Evolutionary conservation across 1,284 basidiomycete genomes (phyloP).

Genomic region (Austroboletus rostrupii): DNA sequence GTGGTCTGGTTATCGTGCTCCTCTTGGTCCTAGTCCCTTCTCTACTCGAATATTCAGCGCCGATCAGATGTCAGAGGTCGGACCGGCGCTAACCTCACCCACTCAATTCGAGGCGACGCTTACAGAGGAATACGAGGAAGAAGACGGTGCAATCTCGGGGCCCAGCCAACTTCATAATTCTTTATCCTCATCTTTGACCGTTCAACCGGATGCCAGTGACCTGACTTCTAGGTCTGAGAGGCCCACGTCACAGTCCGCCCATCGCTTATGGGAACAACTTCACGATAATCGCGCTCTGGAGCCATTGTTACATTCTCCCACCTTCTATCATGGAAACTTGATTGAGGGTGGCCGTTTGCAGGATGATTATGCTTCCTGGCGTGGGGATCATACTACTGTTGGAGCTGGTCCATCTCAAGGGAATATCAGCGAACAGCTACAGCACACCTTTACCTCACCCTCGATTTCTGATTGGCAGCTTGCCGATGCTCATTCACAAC

Average conservation of each 20-base stretch:
- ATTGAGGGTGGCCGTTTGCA: not conserved
- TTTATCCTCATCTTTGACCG: constrained; percentile 7
- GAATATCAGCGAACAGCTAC: constrained; percentile 4
- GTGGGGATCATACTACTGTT: not conserved
- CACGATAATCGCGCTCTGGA: constrained; percentile 1
- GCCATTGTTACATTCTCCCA: not conserved
- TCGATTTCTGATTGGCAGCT: constrained; percentile 10
- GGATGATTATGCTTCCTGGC: constrained; percentile 4
- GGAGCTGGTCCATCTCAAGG: not conserved
- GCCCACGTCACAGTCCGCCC: constrained; percentile 1
- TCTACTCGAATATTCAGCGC: constrained; percentile 21
- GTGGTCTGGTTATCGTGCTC: constrained; percentile 22
- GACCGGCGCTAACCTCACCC: constrained; percentile 23
- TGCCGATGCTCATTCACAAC: not conserved
- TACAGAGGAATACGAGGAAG: constrained; percentile 21
- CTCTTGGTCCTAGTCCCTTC: constrained; percentile 28
- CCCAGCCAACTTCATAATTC: constrained; percentile 10
- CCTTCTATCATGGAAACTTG: not conserved
- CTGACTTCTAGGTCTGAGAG: not conserved
- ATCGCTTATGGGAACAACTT: not conserved
- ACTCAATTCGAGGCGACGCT: constrained; percentile 20
- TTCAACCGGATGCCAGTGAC: constrained; percentile 3
- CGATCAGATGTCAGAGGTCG: constrained; percentile 24
- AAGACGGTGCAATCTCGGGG: constrained; percentile 17
- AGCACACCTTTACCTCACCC: not conserved